Evolutionary conservation across 2,329 filamentous ascomycete species (phyloP), one percentile per base, ranked within the genome.

Genomic region (Zymoseptoria tritici): DNA sequence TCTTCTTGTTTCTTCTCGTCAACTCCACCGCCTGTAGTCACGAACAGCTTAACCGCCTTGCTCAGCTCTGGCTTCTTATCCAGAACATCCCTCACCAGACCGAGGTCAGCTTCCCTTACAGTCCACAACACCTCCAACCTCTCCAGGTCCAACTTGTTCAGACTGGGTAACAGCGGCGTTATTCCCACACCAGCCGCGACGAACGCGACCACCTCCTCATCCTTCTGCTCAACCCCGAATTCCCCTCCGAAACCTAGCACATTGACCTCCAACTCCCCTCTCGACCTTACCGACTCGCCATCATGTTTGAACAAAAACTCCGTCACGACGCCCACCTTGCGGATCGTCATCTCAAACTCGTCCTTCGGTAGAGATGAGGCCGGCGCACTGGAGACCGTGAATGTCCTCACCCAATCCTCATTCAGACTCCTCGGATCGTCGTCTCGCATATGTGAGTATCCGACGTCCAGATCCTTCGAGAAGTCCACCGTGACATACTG

Each of bases 371-470:
- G 64, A 19, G 60, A 59, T 19, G 58, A 56, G 4, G 57, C 66
- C 2, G 71, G 68, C 21, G 64, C 59, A 2, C 82, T 89, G 1
- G 87, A 89, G 0, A 96, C 81, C 1, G 91, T 96, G 69, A 96
- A 96, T 0, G 90, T 95, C 26, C 91, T 80, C 4, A 94, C 79
- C 62, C 85, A 92, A 70, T 96, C 90, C 70, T 96, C 91, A 67
- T 96, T 96, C 16, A 96, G 72, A 66, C 85, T 89, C 64, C 81
- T 81, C 4, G 91, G 91, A 65, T 95, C 90, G 59, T 88, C 84
- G 63, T 95, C 86, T 2, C 85, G 80, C 91, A 96, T 96, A 71
- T 96, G 91, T 54, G 81, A 83, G 73, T 91, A 96, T 0, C 91
- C 91, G 9, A 79, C 73, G 63, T 88, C 84, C 1, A 96, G 76